Evolutionary conservation across 441 rosid genomes (phyloP).

Genomic region (Erodium texanum): DNA sequence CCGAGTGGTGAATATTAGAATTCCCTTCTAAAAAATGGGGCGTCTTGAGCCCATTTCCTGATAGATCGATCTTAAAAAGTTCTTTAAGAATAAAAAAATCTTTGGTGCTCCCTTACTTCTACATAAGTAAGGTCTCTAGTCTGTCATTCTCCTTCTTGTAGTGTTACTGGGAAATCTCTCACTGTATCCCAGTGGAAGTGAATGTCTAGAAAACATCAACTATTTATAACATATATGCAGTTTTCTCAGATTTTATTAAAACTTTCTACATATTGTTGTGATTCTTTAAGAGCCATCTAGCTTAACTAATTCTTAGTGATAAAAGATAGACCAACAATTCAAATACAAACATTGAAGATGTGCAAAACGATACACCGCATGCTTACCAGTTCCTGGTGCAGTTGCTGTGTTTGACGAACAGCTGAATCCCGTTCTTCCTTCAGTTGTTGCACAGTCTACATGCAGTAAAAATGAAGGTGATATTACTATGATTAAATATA

Average conservation of each 20-base stretch:
- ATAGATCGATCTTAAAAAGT: too few species aligned
- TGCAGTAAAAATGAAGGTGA: neutral
- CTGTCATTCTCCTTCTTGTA: neutral
- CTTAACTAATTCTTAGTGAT: neutral
- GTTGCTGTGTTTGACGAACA: slow-evolving; percentile 54
- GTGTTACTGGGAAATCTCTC: neutral
- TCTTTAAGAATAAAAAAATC: too few species aligned
- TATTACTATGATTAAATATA: neutral
- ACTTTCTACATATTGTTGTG: neutral
- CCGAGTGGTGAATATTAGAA: too few species aligned
- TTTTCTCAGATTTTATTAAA: neutral
- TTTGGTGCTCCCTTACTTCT: too few species aligned
- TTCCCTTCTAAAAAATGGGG: too few species aligned
- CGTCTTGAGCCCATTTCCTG: too few species aligned
- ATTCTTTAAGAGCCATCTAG: neutral
- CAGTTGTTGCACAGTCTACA: slow-evolving; percentile 50
- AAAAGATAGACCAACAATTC: neutral
- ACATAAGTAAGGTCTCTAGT: too few species aligned
- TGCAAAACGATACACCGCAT: too few species aligned
- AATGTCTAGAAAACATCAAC: neutral
- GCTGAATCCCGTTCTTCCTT: slow-evolving; percentile 82
- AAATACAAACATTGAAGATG: neutral
- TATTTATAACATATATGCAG: neutral
- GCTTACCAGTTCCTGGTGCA: slow-evolving; percentile 74
- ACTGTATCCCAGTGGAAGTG: neutral